Base-by-base conservation (phyloP, 106 monocot species). In the Agapanthus africanus region DNA sequence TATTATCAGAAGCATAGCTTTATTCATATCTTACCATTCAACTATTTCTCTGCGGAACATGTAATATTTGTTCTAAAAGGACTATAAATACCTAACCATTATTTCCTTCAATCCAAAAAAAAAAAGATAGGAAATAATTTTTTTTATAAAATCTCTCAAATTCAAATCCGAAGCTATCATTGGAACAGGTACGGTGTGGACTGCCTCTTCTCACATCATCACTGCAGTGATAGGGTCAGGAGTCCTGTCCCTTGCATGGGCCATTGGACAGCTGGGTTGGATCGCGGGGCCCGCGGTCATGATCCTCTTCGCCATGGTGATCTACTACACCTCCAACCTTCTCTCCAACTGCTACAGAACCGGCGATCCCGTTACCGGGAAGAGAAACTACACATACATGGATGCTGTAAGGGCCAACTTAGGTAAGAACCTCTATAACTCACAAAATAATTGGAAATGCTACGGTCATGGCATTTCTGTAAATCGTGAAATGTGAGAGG, bases 211-310 rank as follows among this genome's bases (percentile, higher is more conserved):
- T 13, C 83, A 83, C 76, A 79, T 83, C 42, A 83, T 83, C 16
- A 83, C 83, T 7, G 83, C 83, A 18, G 79, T 83, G 14, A 79
- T 83, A 41, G 83, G 83, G 15, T 83, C 83, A 13, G 83, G 83
- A 50, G 83, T 83, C 11, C 68, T 83, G 18, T 83, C 83, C 1
- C 79, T 83, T 21, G 79, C 79, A 30, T 83, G 84, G 84, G 84
- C 79, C 7, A 80, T 84, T 4, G 84, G 68, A 1, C 84, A 84
- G 67, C 71, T 84, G 7, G 84, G 84, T 13, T 84, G 84, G 84
- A 57, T 84, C 9, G 79, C 66, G 0, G 84, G 84, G 10, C 84
- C 84, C 6, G 31, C 54, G 0, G 84, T 80, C 34, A 84, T 84
- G 84, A 25, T 84, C 64, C 79, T 84, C 25, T 84, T 84, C 23